Evolutionary conservation across 2,329 filamentous ascomycete genomes (phyloP).

Genomic region (Aureobasidium sp.): DNA sequence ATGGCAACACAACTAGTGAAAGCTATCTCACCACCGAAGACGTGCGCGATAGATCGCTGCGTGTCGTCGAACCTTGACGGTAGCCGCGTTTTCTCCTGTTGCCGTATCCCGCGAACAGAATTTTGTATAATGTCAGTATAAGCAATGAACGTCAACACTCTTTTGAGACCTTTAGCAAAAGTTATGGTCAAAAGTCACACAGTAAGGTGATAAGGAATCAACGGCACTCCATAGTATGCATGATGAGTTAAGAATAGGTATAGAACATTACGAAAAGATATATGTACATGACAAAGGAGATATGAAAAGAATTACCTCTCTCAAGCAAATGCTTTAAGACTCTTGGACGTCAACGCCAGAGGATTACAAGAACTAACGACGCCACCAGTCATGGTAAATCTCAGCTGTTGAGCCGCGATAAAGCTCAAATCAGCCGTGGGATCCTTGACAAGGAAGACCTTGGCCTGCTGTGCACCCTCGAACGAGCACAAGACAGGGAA

Average conservation of each 20-base stretch:
- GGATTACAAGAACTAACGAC: conserved; percentile 14
- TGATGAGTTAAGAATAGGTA: neutral
- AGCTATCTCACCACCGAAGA: no score
- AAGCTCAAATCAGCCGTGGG: conserved; percentile 4
- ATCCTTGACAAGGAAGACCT: conserved; percentile 17
- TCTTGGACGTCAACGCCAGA: conserved; percentile 12
- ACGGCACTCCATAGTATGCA: neutral
- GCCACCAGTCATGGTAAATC: conserved; percentile 18
- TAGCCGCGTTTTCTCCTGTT: no score
- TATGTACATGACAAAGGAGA: neutral
- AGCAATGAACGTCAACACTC: no score
- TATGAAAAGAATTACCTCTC: neutral
- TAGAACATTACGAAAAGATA: neutral
- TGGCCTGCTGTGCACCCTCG: conserved; percentile 10
- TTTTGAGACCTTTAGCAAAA: no score
- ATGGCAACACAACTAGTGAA: no score
- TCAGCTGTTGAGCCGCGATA: conserved; percentile 10
- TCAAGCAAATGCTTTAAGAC: neutral
- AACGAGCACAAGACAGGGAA: conserved; percentile 16
- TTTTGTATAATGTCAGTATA: no score
- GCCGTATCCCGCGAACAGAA: no score
- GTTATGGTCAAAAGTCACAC: no score
- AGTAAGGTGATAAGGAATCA: no score
- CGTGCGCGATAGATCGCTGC: no score
- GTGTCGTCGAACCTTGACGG: no score